These are phyloP conservation scores for Juglanconis oblonga DNA, from an alignment of 2,329 filamentous ascomycete genomes.

Conservation along the genomic window DNA sequence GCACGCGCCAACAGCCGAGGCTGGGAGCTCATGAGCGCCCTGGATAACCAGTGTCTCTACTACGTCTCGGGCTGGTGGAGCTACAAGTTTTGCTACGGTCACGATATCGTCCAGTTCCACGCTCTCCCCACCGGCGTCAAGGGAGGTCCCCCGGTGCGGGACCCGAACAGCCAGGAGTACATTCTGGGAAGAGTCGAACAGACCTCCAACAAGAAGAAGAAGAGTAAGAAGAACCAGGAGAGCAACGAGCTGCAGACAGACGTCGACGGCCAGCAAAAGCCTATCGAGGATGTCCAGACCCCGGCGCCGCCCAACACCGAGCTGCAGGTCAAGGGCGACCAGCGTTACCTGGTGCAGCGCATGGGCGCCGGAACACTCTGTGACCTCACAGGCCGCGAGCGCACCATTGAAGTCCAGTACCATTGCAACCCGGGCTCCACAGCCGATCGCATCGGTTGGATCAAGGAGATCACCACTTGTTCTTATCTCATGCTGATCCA, in stretches of 20 bases:
- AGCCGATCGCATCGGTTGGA: slow-evolving; percentile 78
- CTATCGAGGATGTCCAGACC: slow-evolving; percentile 5
- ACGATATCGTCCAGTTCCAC: slow-evolving; percentile 87
- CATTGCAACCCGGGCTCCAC: slow-evolving; percentile 74
- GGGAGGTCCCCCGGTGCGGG: slow-evolving; percentile 72
- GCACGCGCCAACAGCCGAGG: slow-evolving; percentile 73
- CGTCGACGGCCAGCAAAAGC: slow-evolving; percentile 19
- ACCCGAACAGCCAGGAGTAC: slow-evolving; percentile 73
- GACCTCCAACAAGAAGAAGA: slow-evolving; percentile 25
- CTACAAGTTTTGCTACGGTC: slow-evolving; percentile 90
- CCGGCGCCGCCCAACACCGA: slow-evolving; percentile 51
- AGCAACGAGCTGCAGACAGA: slow-evolving; percentile 31
- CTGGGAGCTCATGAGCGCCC: slow-evolving; percentile 73
- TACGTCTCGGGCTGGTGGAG: slow-evolving; percentile 88
- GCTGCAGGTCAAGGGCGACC: slow-evolving; percentile 78
- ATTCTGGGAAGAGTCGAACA: slow-evolving; percentile 61
- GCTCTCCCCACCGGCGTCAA: slow-evolving; percentile 66
- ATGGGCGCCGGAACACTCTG: slow-evolving; percentile 78
- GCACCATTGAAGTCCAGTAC: slow-evolving; percentile 80
- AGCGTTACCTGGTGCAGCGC: slow-evolving; percentile 80
- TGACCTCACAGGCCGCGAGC: slow-evolving; percentile 77
- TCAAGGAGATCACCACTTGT: slow-evolving; percentile 90
- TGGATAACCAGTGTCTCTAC: slow-evolving; percentile 80
- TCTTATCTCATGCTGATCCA: slow-evolving; percentile 92
- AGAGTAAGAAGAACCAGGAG: slow-evolving; percentile 16